Percentiles rank a stretch among this genome's conserved stretches.
phyloP scores from a whole-genome alignment of 441 rosid genomes.

The Bocquillonia castaneifolia region DNA sequence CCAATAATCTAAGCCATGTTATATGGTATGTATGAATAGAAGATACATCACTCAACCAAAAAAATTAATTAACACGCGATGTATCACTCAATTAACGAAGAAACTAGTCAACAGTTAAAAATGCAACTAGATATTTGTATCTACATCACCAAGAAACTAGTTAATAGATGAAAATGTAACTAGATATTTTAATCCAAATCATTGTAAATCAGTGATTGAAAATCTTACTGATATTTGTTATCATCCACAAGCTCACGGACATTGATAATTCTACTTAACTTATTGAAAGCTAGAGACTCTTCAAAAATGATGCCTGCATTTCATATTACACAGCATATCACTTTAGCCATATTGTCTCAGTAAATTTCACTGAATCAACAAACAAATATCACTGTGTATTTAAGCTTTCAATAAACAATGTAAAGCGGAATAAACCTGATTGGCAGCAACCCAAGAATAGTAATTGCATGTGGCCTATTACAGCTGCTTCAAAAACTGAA shows the following conservation, averaged over 20 bases:
- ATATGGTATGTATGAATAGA: not conserved
- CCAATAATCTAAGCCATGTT: not conserved
- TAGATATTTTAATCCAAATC: not conserved
- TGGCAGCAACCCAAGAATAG: conserved; percentile 93
- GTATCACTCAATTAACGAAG: too few species aligned
- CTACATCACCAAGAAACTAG: not conserved
- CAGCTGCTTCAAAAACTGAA: conserved; percentile 67
- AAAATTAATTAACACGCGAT: too few species aligned
- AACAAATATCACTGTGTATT: not conserved
- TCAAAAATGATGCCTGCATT: conserved; percentile 84
- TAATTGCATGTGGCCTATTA: conserved; percentile 63
- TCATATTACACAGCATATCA: conserved; percentile 70
- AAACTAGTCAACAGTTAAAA: not conserved
- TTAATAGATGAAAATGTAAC: not conserved
- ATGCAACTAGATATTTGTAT: not conserved
- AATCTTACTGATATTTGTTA: conserved; percentile 75
- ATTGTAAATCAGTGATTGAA: not conserved
- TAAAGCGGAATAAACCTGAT: conserved; percentile 49
- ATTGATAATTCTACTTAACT: conserved; percentile 84
- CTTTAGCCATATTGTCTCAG: conserved; percentile 78
- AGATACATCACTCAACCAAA: too few species aligned
- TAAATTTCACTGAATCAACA: conserved; percentile 22
- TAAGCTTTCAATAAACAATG: conserved; percentile 7
- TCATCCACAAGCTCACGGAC: conserved; percentile 93
- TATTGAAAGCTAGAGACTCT: conserved; percentile 87